A percentile compares a stretch with the other conserved stretches of the same genome.
phyloP scores from a whole-genome alignment of 2,329 filamentous ascomycete genomes.

The Alternaria sp. region DNA sequence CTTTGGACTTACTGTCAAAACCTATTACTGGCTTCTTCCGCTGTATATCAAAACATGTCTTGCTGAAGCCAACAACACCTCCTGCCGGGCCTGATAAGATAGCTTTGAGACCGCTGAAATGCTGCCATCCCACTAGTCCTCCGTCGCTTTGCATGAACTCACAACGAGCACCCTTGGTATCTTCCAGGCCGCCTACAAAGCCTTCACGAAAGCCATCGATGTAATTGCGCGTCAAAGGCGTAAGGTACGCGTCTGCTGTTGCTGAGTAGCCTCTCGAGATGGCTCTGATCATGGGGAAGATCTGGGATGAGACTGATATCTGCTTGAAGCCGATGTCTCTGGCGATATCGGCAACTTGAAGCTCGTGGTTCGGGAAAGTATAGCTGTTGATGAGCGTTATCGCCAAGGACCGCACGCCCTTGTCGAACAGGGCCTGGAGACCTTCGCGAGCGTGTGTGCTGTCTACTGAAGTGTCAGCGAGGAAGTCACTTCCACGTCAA shows the following conservation, averaged over 20 bases:
- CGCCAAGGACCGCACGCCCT: constrained; percentile 47
- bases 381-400: constrained; percentile 46
- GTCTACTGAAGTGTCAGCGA: not conserved
- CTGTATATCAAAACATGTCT: constrained; percentile 38
- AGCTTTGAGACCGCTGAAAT: constrained; percentile 40
- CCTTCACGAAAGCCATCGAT: constrained; percentile 30
- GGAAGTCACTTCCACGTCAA: not conserved
- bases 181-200: constrained; percentile 32
- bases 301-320: constrained; percentile 34
- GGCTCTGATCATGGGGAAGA: constrained; percentile 32
- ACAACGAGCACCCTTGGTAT: constrained; percentile 31
- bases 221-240: constrained; percentile 29
- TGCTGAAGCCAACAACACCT: constrained; percentile 43
- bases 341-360: constrained; percentile 33
- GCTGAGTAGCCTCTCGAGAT: constrained; percentile 31
- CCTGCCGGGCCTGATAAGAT: constrained; percentile 46
- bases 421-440: constrained; percentile 33
- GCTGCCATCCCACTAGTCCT: constrained; percentile 30
- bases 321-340: constrained; percentile 35
- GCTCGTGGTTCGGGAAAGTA: constrained; percentile 42
- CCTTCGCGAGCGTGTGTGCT: constrained; percentile 4
- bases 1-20: constrained; percentile 18
- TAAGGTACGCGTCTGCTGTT: constrained; percentile 37
- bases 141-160: constrained; percentile 48
- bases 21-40: constrained; percentile 37